Percentiles rank a stretch among this genome's conserved stretches.
Conservation (phyloP, 805 yeast species). For the Millerozyma miso region DNA sequence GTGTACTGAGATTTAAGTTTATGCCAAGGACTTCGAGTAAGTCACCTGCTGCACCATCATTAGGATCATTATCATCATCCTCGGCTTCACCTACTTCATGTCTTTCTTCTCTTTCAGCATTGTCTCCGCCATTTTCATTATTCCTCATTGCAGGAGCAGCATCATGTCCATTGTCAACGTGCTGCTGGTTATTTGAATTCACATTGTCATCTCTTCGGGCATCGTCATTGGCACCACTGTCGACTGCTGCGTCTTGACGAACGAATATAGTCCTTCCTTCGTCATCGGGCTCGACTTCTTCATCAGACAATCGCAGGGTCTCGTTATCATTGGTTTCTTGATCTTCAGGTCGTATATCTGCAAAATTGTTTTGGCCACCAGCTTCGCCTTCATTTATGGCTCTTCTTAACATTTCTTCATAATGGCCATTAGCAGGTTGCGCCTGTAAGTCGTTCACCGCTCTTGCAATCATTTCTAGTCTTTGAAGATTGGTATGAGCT, state of each 20-base stretch:
- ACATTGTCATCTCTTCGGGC: slow-evolving; percentile 1
- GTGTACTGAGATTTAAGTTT: slow-evolving; percentile 30
- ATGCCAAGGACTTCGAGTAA: slow-evolving; percentile 35
- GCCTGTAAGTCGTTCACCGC: slow-evolving; percentile 25
- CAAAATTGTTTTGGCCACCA: slow-evolving; percentile 11
- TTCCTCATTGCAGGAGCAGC: background rate
- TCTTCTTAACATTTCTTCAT: slow-evolving; percentile 16
- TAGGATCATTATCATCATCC: slow-evolving; percentile 10
- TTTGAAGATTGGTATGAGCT: slow-evolving; percentile 19
- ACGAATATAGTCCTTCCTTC: slow-evolving; percentile 2
- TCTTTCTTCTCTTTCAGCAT: slow-evolving; percentile 1
- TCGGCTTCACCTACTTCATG: slow-evolving; percentile 4
- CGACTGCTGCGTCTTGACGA: slow-evolving; percentile 1
- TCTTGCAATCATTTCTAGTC: slow-evolving; percentile 22
- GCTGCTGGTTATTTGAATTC: background rate
- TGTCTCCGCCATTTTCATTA: background rate
- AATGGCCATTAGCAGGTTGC: slow-evolving; percentile 7
- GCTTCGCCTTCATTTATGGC: slow-evolving; percentile 14
- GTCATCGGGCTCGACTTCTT: background rate
- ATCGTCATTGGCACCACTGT: slow-evolving; percentile 3
- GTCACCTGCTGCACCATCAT: slow-evolving; percentile 19
- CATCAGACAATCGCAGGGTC: background rate
- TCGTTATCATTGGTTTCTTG: slow-evolving; percentile 1
- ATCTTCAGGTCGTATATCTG: background rate
- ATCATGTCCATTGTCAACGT: background rate